Evolutionary conservation across 169 alveolate species (phyloP).

Genomic region (Plasmodium cynomolgi): DNA sequence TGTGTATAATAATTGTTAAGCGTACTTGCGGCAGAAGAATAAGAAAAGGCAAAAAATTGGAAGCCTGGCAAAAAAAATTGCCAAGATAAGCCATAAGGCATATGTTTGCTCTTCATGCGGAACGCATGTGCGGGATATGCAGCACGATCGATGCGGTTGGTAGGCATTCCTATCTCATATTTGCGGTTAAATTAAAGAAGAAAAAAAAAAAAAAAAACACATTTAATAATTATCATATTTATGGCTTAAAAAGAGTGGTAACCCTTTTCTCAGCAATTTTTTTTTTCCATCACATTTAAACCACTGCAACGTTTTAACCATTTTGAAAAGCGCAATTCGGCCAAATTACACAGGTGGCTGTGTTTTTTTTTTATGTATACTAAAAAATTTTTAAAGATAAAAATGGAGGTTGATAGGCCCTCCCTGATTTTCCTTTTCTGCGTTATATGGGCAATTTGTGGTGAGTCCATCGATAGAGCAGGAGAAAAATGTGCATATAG

Average conservation of each 20-base stretch:
- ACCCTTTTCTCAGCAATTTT: not conserved
- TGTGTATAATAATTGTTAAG: not conserved
- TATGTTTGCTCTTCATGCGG: not conserved
- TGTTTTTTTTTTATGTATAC: not conserved
- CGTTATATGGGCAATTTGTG: not conserved
- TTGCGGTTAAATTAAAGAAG: not conserved
- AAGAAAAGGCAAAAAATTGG: not conserved
- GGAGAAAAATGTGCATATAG: not conserved
- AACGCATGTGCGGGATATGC: not conserved
- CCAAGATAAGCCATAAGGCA: not conserved
- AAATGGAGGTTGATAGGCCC: not conserved
- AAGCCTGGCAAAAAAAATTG: not conserved
- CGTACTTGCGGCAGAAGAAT: not conserved
- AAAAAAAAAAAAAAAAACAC: not conserved
- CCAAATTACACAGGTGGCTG: not conserved
- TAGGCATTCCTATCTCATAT: not conserved
- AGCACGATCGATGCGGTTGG: not conserved
- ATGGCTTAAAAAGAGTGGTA: not conserved
- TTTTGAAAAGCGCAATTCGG: not conserved
- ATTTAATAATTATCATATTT: not conserved
- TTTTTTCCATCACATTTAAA: not conserved
- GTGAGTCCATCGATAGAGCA: not conserved
- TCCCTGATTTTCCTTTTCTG: not conserved
- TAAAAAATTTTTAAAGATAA: not conserved
- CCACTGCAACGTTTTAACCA: not conserved